Evolutionary conservation across 257 asterid species (phyloP).

Genomic region (Thymus quinquecostatus): DNA sequence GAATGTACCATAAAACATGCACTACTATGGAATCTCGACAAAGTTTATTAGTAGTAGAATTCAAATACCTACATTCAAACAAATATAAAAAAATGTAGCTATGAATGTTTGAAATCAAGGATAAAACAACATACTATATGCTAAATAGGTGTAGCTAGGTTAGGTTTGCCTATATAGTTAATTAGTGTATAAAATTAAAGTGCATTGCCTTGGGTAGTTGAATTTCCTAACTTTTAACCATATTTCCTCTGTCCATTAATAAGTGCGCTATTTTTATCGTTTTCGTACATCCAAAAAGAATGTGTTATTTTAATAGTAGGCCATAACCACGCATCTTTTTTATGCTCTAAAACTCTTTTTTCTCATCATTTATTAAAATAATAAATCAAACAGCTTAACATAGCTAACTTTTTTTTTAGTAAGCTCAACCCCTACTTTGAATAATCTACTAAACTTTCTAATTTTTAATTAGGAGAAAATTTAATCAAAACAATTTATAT

Average conservation of each 20-base stretch:
- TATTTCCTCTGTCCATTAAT: too few species aligned
- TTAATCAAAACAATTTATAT: background rate
- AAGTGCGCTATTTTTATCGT: too few species aligned
- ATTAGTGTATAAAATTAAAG: background rate
- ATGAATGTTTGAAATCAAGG: background rate
- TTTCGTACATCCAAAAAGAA: too few species aligned
- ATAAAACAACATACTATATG: background rate
- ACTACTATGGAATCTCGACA: background rate
- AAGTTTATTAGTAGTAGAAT: background rate
- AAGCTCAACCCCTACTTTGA: too few species aligned
- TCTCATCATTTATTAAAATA: too few species aligned
- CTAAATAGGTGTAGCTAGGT: constrained; percentile 26
- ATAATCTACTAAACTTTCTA: background rate
- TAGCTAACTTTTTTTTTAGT: too few species aligned
- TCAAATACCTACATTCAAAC: background rate
- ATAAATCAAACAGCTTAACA: too few species aligned
- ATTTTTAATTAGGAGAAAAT: background rate
- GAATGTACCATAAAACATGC: background rate
- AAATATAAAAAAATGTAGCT: background rate
- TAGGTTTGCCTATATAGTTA: constrained; percentile 25
- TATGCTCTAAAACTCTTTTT: too few species aligned
- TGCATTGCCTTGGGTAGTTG: background rate
- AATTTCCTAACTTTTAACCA: too few species aligned
- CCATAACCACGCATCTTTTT: too few species aligned
- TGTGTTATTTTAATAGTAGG: too few species aligned